Percentiles rank a stretch among this genome's conserved stretches.
These are phyloP conservation scores for Yarrowia keelungensis DNA, from an alignment of 805 yeast genomes.

Conservation along the genomic window DNA sequence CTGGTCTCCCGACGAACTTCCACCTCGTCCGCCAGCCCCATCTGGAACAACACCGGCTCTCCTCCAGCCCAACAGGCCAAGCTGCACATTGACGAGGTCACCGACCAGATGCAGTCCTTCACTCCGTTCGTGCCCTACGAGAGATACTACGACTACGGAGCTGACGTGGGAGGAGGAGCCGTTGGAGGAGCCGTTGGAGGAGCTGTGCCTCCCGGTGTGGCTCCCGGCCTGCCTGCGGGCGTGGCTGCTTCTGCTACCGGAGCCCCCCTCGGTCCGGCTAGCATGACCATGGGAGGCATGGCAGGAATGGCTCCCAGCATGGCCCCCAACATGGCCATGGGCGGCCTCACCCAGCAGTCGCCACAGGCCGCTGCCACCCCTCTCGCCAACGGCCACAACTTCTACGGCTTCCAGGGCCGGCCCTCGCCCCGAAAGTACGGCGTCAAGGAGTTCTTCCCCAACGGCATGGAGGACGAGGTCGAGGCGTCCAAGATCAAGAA, in stretches of 20 bases:
- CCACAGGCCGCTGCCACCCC: conserved; percentile 5
- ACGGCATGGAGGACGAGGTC: conserved; percentile 33
- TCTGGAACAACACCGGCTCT: conserved; percentile 38
- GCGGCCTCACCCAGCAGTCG: conserved; percentile 14
- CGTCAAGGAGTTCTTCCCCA: conserved; percentile 38
- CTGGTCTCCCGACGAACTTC: conserved; percentile 27
- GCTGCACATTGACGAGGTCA: conserved; percentile 35
- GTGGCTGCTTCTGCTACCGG: neutral
- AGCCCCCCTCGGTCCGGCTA: conserved; percentile 22
- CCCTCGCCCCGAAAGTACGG: conserved; percentile 34
- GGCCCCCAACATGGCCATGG: conserved; percentile 9
- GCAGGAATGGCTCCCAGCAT: neutral
- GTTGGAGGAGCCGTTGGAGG: neutral
- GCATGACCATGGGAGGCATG: conserved; percentile 21
- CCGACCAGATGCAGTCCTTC: conserved; percentile 37
- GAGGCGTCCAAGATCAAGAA: conserved; percentile 24
- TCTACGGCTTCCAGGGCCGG: conserved; percentile 27
- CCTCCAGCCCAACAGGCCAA: conserved; percentile 32
- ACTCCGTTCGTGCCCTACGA: conserved; percentile 35
- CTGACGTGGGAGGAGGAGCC: conserved; percentile 11
- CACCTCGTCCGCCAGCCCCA: conserved; percentile 35
- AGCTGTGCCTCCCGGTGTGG: neutral
- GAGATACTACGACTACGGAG: conserved; percentile 35
- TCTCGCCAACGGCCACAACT: conserved; percentile 30
- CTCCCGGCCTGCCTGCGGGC: neutral